phyloP scores from a whole-genome alignment of 768 basidiomycete genomes.

The Austroboletus festivus region DNA sequence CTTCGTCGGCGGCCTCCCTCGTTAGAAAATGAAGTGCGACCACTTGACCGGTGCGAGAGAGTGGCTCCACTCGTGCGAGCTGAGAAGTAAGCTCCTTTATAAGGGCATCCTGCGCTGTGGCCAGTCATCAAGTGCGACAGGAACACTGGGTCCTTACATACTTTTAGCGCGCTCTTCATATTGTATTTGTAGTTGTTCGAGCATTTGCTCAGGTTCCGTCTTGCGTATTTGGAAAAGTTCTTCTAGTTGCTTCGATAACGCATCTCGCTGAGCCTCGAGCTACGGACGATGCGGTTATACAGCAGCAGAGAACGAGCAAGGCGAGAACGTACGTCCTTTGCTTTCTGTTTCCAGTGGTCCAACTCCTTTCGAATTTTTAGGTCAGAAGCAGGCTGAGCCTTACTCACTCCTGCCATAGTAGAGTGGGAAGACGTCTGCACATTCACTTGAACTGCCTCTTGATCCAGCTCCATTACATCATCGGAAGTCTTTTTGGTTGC shows the following conservation, averaged over 20 bases:
- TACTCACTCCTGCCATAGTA: conserved; percentile 9
- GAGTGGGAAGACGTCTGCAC: conserved; percentile 3
- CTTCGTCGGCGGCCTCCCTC: conserved; percentile 69
- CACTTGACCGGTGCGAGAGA: conserved; percentile 46
- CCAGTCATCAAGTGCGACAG: conserved; percentile 4
- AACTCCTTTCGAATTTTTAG: conserved; percentile 21
- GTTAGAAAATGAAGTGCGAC: conserved; percentile 65
- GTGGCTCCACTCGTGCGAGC: conserved; percentile 52
- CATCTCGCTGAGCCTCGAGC: conserved; percentile 41
- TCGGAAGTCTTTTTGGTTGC: conserved; percentile 6
- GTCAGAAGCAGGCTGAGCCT: conserved; percentile 11
- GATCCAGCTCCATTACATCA: conserved; percentile 16
- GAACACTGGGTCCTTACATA: conserved; percentile 24
- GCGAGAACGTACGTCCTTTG: conserved; percentile 20
- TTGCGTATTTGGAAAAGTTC: conserved; percentile 54
- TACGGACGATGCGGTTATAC: conserved; percentile 5
- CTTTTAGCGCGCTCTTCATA: conserved; percentile 54
- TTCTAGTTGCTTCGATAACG: conserved; percentile 53
- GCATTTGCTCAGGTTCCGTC: conserved; percentile 62
- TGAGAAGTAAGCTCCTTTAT: conserved; percentile 48
- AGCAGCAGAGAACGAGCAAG: not conserved
- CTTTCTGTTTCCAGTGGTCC: conserved; percentile 31
- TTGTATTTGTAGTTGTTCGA: conserved; percentile 46
- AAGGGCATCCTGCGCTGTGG: conserved; percentile 53
- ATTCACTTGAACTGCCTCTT: conserved; percentile 11